These are phyloP conservation scores for Colletotrichum viniferum DNA, from an alignment of 2,329 filamentous ascomycete species.

Conservation along the genomic window DNA sequence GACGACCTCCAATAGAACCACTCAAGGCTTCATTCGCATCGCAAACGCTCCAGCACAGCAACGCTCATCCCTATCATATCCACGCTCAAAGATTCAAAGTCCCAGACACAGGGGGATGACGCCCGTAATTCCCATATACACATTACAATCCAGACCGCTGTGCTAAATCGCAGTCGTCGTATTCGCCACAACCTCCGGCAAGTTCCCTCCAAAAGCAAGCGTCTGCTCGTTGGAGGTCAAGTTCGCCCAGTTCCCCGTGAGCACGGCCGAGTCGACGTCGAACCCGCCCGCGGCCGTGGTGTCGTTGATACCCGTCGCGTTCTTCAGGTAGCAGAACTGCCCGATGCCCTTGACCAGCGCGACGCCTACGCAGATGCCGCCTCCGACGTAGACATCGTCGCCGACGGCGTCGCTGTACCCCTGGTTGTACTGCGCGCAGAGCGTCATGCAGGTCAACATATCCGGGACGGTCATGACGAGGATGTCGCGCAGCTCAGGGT, in stretches of 20 bases:
- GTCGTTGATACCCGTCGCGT: constrained; percentile 17
- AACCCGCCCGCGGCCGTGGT: constrained; percentile 13
- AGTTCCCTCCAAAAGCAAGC: constrained; percentile 11
- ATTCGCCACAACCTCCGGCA: background rate
- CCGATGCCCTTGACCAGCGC: constrained; percentile 15
- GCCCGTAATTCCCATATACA: background rate
- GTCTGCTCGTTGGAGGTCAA: constrained; percentile 12
- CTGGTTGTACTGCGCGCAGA: constrained; percentile 22
- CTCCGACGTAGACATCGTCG: constrained; percentile 15
- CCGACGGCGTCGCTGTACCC: constrained; percentile 21
- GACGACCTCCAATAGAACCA: background rate
- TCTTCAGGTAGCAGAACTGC: constrained; percentile 20
- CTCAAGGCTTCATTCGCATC: background rate
- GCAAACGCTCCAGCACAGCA: background rate
- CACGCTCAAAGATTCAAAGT: background rate
- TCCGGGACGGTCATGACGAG: constrained; percentile 17
- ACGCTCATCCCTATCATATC: background rate
- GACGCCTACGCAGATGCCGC: constrained; percentile 20
- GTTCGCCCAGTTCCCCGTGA: constrained; percentile 1
- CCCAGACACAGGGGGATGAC: background rate
- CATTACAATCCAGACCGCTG: background rate
- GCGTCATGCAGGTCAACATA: constrained; percentile 21
- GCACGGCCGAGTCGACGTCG: constrained; percentile 14
- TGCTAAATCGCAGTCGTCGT: background rate
- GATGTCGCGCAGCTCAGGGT: constrained; percentile 16